Evolutionary conservation across 371 early-diverging fungal species (phyloP), one percentile per base, ranked within the genome.

Genomic region (Lichtheimia ramosa): DNA sequence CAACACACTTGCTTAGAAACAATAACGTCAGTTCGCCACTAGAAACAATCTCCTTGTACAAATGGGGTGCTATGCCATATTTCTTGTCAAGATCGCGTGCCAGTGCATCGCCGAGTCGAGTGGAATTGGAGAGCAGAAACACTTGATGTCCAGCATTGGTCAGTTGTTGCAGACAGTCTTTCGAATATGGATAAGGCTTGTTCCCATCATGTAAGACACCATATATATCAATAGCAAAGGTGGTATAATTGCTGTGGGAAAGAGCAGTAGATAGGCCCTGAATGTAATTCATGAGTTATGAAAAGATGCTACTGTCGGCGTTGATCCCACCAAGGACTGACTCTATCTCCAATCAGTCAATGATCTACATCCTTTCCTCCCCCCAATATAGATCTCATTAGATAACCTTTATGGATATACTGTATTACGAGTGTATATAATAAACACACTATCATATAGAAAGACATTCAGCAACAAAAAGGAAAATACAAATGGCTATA

Each of bases 131-230:
- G 0, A 79, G 61, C 18, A 79, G 42, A 16, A 75, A 41, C 8
- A 70, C 64, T 39, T 68, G 64, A 12, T 66, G 56, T 16, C 56
- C 58, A 7, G 48, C 25, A 12, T 54, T n/a, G 40, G 53, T 54
- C 0, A 74, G 59, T 16, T 54, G 23, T 34, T 59, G 41, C 12
- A 79, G 51, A 10, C 73, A 63, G 12, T 55, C 53, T 16, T 60
- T 65, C 1, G 79, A 61, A 54, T 65, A 66, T 14, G 72, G 70
- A 48, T 75, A 75, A 0, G 74, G 57, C 27, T 70, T 25, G 2
- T 58, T 46, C 14, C 79, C 79, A 42, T 79, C 66, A 40, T 79
- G 79, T 54, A 79, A 54, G 8, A 79, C 79, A 27, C 79, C 79
- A 42, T 74, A 79, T 48, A 79, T 73, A 53, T 79, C 79, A 46